Evolutionary conservation across 768 basidiomycete genomes (phyloP).

Genomic region (Nevesoporus exiguus): DNA sequence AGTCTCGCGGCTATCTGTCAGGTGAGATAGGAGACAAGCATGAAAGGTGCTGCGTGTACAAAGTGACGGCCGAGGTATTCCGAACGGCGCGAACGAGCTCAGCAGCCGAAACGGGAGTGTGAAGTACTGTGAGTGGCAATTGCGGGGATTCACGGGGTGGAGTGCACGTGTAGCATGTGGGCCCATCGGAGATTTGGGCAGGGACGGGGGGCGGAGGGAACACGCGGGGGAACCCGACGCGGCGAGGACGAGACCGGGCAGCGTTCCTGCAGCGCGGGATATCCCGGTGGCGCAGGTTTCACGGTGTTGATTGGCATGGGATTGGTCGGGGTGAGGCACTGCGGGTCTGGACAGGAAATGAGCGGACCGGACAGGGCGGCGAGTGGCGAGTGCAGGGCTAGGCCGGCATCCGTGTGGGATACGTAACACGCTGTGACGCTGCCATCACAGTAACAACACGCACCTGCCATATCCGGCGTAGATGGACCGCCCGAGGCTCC

Average conservation of each 20-base stretch:
- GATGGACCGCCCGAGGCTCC: slow-evolving; percentile 29
- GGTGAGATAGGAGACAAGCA: too few species aligned
- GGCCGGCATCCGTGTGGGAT: slow-evolving; percentile 22
- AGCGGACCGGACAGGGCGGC: slow-evolving; percentile 21
- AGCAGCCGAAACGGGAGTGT: background rate
- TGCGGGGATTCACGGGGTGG: slow-evolving; percentile 7
- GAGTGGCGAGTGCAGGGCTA: slow-evolving; percentile 27
- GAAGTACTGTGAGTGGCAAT: background rate
- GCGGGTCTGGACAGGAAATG: slow-evolving; percentile 2
- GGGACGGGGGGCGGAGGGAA: slow-evolving; percentile 13
- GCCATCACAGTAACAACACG: slow-evolving; percentile 27
- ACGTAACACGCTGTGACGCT: slow-evolving; percentile 24
- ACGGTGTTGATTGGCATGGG: slow-evolving; percentile 6
- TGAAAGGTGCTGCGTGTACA: background rate
- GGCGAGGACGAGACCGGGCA: background rate
- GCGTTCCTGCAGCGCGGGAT: slow-evolving; percentile 8
- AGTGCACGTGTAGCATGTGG: slow-evolving; percentile 5
- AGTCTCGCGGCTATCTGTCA: background rate
- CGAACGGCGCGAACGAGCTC: background rate
- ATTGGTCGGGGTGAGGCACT: slow-evolving; percentile 5
- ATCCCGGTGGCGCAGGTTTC: slow-evolving; percentile 28
- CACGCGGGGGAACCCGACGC: slow-evolving; percentile 17
- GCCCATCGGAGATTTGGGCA: background rate
- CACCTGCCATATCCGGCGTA: slow-evolving; percentile 11
- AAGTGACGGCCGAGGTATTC: background rate